These are phyloP conservation scores for Mycosphaerelloides madeirae DNA, from an alignment of 2,329 filamentous ascomycete species.

Conservation along the genomic window DNA sequence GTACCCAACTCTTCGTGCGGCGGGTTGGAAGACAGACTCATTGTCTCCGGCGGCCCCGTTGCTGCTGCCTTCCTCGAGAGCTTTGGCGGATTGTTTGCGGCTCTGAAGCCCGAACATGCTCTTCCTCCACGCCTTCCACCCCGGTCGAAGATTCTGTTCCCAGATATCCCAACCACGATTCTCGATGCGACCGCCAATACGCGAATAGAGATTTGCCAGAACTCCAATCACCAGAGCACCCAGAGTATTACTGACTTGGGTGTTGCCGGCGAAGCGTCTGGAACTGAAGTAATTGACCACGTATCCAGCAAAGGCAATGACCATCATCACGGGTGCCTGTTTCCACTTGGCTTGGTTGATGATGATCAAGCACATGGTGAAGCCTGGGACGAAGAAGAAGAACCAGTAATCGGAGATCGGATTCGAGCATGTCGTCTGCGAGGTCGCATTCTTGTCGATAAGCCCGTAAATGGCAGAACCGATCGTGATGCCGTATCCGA, in stretches of 20 bases:
- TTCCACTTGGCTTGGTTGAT: constrained; percentile 79
- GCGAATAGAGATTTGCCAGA: constrained; percentile 72
- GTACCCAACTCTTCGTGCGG: constrained; percentile 55
- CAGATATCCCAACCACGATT: constrained; percentile 54
- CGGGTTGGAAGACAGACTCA: constrained; percentile 22
- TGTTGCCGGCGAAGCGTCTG: constrained; percentile 62
- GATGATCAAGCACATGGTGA: constrained; percentile 68
- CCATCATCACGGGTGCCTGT: constrained; percentile 69
- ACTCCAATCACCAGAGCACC: constrained; percentile 73
- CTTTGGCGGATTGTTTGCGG: constrained; percentile 18
- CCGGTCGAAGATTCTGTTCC: constrained; percentile 46
- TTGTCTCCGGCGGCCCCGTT: constrained; percentile 25
- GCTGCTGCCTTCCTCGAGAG: constrained; percentile 28
- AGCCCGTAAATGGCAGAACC: constrained; percentile 47
- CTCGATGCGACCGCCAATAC: constrained; percentile 56
- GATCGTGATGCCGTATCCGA: constrained; percentile 50
- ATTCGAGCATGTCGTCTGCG: constrained; percentile 39
- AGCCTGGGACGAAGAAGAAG: constrained; percentile 70
- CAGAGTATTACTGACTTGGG: constrained; percentile 71
- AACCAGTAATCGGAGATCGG: constrained; percentile 51
- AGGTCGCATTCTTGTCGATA: constrained; percentile 45
- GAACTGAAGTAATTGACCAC: constrained; percentile 70
- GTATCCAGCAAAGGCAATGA: constrained; percentile 70
- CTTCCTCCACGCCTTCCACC: constrained; percentile 24
- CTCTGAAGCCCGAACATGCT: constrained; percentile 27